phyloP scores from a whole-genome alignment of 805 yeast species.

The Candida taoyuanica region DNA sequence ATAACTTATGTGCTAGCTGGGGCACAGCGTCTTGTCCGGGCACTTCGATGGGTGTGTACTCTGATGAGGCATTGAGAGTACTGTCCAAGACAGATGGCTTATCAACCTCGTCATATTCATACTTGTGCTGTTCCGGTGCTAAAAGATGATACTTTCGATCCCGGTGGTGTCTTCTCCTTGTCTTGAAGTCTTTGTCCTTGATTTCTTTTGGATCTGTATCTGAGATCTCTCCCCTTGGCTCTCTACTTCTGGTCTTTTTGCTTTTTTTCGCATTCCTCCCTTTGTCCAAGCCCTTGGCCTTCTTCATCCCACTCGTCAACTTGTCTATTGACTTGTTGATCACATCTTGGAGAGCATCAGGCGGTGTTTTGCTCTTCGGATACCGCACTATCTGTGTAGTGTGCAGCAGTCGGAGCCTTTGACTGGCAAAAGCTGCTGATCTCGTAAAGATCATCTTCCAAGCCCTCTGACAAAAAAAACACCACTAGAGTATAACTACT shows the following conservation, averaged over 20 bases:
- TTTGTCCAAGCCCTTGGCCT: neutral
- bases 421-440: neutral
- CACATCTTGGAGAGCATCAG: slow-evolving; percentile 1
- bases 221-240: too few relatives aligned
- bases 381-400: too few relatives aligned
- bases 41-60: slow-evolving; percentile 11
- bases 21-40: slow-evolving; percentile 36
- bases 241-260: neutral
- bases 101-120: slow-evolving; percentile 1
- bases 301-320: neutral
- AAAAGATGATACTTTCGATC: too few relatives aligned
- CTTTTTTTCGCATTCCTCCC: neutral
- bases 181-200: too few relatives aligned
- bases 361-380: too few relatives aligned
- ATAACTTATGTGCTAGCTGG: slow-evolving; percentile 56
- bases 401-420: neutral
- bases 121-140: neutral
- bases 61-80: neutral
- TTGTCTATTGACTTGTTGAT: slow-evolving; percentile 2
- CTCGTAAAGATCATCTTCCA: too few relatives aligned
- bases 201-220: too few relatives aligned
- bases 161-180: too few relatives aligned
- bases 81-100: slow-evolving; percentile 1
- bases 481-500: too few relatives aligned
- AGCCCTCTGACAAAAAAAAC: too few relatives aligned